phyloP scores from a whole-genome alignment of 768 basidiomycete species.

The Lactifluus pinguis region DNA sequence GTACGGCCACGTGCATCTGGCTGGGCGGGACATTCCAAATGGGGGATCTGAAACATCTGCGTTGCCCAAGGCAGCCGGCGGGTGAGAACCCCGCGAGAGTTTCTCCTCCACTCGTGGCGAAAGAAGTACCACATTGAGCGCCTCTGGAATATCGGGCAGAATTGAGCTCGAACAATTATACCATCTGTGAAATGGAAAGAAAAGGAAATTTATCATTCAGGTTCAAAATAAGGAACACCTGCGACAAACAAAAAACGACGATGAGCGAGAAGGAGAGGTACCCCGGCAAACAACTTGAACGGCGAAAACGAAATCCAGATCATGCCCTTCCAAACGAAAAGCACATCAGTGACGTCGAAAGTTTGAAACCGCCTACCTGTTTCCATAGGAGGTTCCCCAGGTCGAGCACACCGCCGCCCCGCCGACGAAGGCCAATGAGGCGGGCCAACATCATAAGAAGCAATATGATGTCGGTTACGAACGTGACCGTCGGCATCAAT shows the following conservation, averaged over 20 bases:
- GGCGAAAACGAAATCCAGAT: neutral
- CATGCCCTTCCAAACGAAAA: neutral
- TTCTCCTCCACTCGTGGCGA: neutral
- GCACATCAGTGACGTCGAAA: neutral
- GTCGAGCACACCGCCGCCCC: neutral
- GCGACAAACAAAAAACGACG: neutral
- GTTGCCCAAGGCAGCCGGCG: neutral
- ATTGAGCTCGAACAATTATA: neutral
- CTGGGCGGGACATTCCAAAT: too few species aligned
- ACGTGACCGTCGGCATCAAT: neutral
- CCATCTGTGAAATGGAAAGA: too few species aligned
- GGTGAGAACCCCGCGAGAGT: neutral
- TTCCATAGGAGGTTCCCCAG: slow-evolving; percentile 1
- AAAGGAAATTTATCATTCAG: neutral
- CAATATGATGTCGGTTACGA: slow-evolving; percentile 3
- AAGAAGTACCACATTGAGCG: neutral
- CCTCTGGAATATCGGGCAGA: neutral
- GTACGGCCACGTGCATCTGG: too few species aligned
- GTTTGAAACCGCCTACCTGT: neutral
- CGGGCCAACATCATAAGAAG: neutral
- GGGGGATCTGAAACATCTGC: too few species aligned
- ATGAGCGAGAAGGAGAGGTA: neutral
- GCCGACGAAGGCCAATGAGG: neutral
- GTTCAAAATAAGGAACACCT: slow-evolving; percentile 3
- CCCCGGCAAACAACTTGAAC: neutral